Percentiles rank a stretch among this genome's conserved stretches.
phyloP scores from a whole-genome alignment of 148 eudicot genomes.

The Pouteria glomerata region DNA sequence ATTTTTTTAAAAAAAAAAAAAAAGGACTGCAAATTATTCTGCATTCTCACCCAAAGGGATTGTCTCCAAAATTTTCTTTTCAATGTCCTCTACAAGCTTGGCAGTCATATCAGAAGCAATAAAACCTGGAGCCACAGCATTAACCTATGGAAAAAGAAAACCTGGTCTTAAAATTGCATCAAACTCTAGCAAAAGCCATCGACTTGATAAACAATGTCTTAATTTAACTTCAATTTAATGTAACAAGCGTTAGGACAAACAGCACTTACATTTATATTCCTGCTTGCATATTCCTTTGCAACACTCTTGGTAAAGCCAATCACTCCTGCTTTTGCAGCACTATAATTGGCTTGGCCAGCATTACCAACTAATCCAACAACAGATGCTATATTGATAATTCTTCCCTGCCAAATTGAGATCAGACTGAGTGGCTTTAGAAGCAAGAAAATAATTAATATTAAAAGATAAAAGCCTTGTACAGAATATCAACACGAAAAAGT shows the following conservation, averaged over 20 bases:
- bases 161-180: not conserved
- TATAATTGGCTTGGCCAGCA: slow-evolving; percentile 87
- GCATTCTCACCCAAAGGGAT: slow-evolving; percentile 72
- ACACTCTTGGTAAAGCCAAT: slow-evolving; percentile 87
- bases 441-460: too few relatives aligned
- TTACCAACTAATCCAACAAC: slow-evolving; percentile 92
- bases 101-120: slow-evolving; percentile 97
- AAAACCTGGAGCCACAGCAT: slow-evolving; percentile 95
- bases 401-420: slow-evolving; percentile 53
- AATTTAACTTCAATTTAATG: too few relatives aligned
- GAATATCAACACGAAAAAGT: too few relatives aligned
- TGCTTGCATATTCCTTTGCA: slow-evolving; percentile 92
- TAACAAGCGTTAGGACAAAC: not conserved
- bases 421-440: not conserved
- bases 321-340: slow-evolving; percentile 99
- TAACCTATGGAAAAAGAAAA: slow-evolving; percentile 43
- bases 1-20: too few relatives aligned
- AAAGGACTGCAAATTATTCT: too few relatives aligned
- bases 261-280: slow-evolving; percentile 79
- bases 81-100: slow-evolving; percentile 70
- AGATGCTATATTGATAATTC: too few relatives aligned
- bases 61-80: slow-evolving; percentile 64
- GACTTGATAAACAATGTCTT: too few relatives aligned
- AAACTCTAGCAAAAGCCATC: too few relatives aligned
- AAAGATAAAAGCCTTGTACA: too few relatives aligned